Percentiles rank a stretch among this genome's conserved stretches.
Conservation (phyloP, 2,329 filamentous ascomycete species). For the Seiridium cupressi region DNA sequence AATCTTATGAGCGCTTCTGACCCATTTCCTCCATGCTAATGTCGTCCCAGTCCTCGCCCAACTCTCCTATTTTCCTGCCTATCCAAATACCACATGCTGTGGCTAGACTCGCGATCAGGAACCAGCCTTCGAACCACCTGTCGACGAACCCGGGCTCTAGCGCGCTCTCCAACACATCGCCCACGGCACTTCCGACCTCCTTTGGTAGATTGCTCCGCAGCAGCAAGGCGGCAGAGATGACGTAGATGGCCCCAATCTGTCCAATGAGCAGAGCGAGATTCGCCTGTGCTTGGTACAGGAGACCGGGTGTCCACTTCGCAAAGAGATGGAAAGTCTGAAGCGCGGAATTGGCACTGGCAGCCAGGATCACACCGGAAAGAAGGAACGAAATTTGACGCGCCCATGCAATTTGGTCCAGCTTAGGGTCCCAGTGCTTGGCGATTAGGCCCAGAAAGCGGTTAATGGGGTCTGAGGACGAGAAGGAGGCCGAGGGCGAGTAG, state of each 20-base stretch:
- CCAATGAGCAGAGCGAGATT: constrained; percentile 77
- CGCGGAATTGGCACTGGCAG: constrained; percentile 77
- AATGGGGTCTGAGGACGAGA: constrained; percentile 76
- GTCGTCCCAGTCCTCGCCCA: constrained; percentile 59
- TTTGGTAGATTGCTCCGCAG: constrained; percentile 75
- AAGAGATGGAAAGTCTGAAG: constrained; percentile 85
- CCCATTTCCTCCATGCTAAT: constrained; percentile 68
- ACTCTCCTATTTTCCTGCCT: constrained; percentile 57
- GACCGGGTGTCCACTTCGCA: constrained; percentile 67
- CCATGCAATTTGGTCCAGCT: constrained; percentile 80
- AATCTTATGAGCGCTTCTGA: constrained; percentile 63
- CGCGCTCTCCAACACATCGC: constrained; percentile 74
- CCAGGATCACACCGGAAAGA: constrained; percentile 77
- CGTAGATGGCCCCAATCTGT: constrained; percentile 81
- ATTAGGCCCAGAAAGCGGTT: constrained; percentile 79
- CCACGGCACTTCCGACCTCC: constrained; percentile 75
- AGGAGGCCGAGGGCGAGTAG: constrained; percentile 45
- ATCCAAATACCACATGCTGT: constrained; percentile 74
- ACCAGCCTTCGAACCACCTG: constrained; percentile 87
- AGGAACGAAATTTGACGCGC: constrained; percentile 82
- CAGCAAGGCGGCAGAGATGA: constrained; percentile 76
- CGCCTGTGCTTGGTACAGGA: constrained; percentile 73
- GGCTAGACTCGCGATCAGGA: constrained; percentile 63
- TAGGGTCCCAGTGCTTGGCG: constrained; percentile 80
- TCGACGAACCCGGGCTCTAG: constrained; percentile 73